phyloP scores from a whole-genome alignment of 129 eudicot species.

The Saussurea involucrata region DNA sequence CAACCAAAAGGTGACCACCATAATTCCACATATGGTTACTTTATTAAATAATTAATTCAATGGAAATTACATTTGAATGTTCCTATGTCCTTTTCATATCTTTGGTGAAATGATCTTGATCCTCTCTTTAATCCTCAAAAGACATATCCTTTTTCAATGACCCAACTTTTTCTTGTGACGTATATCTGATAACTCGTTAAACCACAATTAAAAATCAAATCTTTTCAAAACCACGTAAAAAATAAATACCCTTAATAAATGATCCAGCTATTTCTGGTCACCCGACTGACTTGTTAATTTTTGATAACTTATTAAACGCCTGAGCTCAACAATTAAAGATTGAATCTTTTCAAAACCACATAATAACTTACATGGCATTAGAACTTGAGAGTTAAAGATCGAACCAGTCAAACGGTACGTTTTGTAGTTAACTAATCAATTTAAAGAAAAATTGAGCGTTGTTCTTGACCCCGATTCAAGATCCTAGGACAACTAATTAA shows the following conservation, averaged over 20 bases:
- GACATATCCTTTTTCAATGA: not conserved
- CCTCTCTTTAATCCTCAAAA: not conserved
- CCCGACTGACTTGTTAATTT: not conserved
- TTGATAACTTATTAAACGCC: not conserved
- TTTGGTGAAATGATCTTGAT: conserved; percentile 11
- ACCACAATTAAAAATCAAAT: not conserved
- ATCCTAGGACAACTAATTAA: not conserved
- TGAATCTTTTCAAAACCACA: not conserved
- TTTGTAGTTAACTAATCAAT: not conserved
- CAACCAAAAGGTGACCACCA: conserved; percentile 16
- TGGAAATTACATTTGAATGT: conserved; percentile 8
- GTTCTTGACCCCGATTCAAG: not conserved
- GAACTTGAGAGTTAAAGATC: not conserved
- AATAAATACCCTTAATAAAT: not conserved
- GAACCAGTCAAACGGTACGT: not conserved
- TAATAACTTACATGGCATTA: not conserved
- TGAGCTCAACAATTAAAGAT: not conserved
- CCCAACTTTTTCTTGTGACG: conserved; percentile 21
- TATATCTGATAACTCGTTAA: not conserved
- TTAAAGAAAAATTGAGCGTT: not conserved
- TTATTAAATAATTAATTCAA: not conserved
- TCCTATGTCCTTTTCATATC: conserved; percentile 26
- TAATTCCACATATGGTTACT: not conserved
- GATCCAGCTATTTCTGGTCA: not conserved
- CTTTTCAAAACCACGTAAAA: not conserved